phyloP scores from a whole-genome alignment of 2,329 filamentous ascomycete genomes.

The Didymellaceae sp. region DNA sequence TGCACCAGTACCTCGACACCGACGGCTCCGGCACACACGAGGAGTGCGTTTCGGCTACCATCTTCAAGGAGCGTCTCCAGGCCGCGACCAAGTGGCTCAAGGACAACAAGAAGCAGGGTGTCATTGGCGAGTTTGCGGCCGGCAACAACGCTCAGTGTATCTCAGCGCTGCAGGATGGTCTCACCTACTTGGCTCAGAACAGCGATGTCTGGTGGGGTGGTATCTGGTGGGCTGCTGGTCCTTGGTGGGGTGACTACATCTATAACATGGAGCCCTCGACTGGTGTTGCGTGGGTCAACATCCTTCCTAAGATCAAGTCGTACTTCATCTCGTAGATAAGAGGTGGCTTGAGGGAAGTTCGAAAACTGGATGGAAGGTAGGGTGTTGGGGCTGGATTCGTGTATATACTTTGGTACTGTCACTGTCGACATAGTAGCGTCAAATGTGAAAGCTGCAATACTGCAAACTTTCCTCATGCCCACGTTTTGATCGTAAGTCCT shows the following conservation, averaged over 20 bases:
- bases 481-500: background rate
- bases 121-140: constrained; percentile 63
- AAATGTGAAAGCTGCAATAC: too few species aligned
- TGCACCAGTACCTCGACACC: constrained; percentile 68
- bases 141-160: constrained; percentile 60
- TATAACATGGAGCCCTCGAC: constrained; percentile 58
- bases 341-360: background rate
- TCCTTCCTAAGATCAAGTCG: constrained; percentile 47
- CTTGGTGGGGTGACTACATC: constrained; percentile 59
- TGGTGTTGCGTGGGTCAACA: constrained; percentile 51
- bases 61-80: constrained; percentile 59
- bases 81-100: constrained; percentile 62
- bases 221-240: constrained; percentile 63
- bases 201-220: constrained; percentile 61
- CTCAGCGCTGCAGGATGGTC: constrained; percentile 57
- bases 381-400: background rate
- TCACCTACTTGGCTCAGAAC: constrained; percentile 57
- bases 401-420: constrained; percentile 15
- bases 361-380: background rate
- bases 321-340: constrained; percentile 31
- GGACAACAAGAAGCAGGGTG: constrained; percentile 58
- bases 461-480: background rate
- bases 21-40: constrained; percentile 61
- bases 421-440: too few species aligned
- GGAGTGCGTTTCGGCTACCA: constrained; percentile 60